Conservation (phyloP, 2,329 filamentous ascomycete species). For the Cordyceps javanica region DNA sequence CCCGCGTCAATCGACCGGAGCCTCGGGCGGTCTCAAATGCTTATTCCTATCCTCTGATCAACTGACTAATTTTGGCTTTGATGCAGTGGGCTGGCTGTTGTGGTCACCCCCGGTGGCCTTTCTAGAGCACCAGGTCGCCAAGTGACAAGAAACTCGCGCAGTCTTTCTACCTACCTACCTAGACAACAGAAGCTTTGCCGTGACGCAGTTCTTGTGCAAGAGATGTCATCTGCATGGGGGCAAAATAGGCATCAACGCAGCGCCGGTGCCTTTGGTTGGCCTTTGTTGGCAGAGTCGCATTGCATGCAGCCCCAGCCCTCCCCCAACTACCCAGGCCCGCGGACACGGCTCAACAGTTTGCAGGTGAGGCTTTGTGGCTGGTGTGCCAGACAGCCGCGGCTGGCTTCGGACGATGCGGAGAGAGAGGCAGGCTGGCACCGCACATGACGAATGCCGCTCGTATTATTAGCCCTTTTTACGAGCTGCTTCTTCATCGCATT, state of each 20-base stretch:
- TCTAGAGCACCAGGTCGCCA: too few species aligned
- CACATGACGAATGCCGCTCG: conserved; percentile 4
- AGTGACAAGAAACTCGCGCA: too few species aligned
- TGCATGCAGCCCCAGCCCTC: background rate
- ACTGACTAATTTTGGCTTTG: background rate
- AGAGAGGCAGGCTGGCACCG: background rate
- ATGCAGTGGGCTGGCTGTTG: background rate
- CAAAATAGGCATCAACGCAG: background rate
- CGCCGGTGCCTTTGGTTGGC: background rate
- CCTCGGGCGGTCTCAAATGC: conserved; percentile 7
- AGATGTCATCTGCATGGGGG: too few species aligned
- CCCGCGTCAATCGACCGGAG: conserved; percentile 11
- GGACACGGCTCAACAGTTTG: background rate
- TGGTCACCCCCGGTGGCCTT: background rate
- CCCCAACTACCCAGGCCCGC: background rate
- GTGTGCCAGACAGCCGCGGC: conserved; percentile 1
- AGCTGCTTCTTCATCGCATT: conserved; percentile 18
- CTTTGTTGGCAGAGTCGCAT: background rate
- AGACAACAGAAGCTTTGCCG: too few species aligned
- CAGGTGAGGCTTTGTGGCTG: background rate
- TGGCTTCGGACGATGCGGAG: background rate
- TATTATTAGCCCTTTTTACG: background rate
- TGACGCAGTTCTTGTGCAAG: too few species aligned
- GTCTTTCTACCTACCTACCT: too few species aligned
- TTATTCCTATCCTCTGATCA: background rate